A percentile compares a stretch with the other conserved stretches of the same genome.
phyloP scores from a whole-genome alignment of 2,329 filamentous ascomycete genomes.

The Dothideomycetes sp. region DNA sequence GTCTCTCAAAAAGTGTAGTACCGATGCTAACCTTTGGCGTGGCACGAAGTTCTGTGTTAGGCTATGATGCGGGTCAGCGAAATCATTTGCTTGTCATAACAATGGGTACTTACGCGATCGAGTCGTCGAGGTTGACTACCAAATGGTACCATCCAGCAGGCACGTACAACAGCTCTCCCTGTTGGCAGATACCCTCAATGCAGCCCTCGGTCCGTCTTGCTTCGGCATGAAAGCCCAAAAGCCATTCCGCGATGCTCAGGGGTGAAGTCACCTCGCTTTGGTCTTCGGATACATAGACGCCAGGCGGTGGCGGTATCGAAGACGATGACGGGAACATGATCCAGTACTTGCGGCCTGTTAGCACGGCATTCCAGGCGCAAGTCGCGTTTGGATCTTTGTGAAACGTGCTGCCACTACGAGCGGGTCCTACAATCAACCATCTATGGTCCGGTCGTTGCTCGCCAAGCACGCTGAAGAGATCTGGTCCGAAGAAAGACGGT shows the following conservation, averaged over 20 bases:
- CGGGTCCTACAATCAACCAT: slow-evolving; percentile 86
- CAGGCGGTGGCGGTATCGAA: slow-evolving; percentile 58
- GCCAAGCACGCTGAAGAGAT: slow-evolving; percentile 72
- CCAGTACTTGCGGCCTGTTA: slow-evolving; percentile 91
- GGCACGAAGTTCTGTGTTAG: slow-evolving; percentile 96
- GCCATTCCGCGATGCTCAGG: slow-evolving; percentile 92
- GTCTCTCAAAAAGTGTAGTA: slow-evolving; percentile 69
- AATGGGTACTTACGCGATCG: slow-evolving; percentile 51
- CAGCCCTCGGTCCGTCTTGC: slow-evolving; percentile 68
- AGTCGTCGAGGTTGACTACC: slow-evolving; percentile 76
- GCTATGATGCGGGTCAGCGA: neutral
- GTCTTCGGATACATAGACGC: slow-evolving; percentile 81
- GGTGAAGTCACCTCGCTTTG: slow-evolving; percentile 89
- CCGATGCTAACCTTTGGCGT: slow-evolving; percentile 57
- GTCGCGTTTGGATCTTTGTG: slow-evolving; percentile 70
- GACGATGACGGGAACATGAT: slow-evolving; percentile 83
- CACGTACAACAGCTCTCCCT: slow-evolving; percentile 83
- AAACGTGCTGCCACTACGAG: slow-evolving; percentile 82
- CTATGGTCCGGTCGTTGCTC: slow-evolving; percentile 72
- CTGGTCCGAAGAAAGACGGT: slow-evolving; percentile 73
- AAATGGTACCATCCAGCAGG: slow-evolving; percentile 96
- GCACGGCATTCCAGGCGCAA: slow-evolving; percentile 87
- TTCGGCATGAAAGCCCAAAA: slow-evolving; percentile 77
- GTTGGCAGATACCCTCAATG: slow-evolving; percentile 70
- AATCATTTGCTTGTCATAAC: too few relatives aligned